Base-by-base conservation (phyloP, 2,329 filamentous ascomycete species). In the Monosporascus sp. region DNA sequence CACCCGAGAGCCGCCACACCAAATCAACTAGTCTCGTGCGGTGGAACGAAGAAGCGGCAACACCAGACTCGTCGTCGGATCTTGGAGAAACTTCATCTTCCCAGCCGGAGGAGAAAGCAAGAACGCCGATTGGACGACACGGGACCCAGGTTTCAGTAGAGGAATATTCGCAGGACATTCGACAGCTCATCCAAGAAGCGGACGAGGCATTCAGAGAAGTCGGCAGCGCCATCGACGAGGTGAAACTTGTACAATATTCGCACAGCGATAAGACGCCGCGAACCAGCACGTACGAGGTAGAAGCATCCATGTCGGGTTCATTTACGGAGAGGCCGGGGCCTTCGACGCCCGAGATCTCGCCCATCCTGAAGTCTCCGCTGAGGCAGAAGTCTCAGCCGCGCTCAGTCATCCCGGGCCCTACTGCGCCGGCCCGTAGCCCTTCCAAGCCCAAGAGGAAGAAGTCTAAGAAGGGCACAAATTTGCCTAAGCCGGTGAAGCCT, bases 201-300 rank as follows among this genome's bases (percentile, higher is more conserved):
- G 77, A 81, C 55, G 70, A 76, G 53, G 76, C 78, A 27, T 80
- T 80, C 64, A 71, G 73, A 62, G 70, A 72, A 14, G 72, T 77
- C 24, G 74, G 71, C 3, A 67, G 64, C 49, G 71, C 72, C 18
- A 64, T 80, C 39, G 67, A 67, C 37, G 69, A 77, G 50, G 69
- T 70, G 18, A 66, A 66, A 53, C 54, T 65, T 20, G 54, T 62
- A 18, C 62, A 65, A n/a, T 63, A 60, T 39, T 52, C 57, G n/a
- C 52, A 55, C 53, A 59, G 60, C 35, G 67, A 66, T 57, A 53
- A 62, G 38, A 59, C 64, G 6, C 65, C 58, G 38, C 55, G 61
- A 52, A 69, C 66, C 52, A 14, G 6, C 22, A 27, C 7, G 22
- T n/a, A 31, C 14, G 43, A 31, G 24, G 43, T 31, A 46, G n/a